These are phyloP conservation scores for Penicillium argentinense DNA, from an alignment of 495 filamentous ascomycete genomes.

Conservation along the genomic window DNA sequence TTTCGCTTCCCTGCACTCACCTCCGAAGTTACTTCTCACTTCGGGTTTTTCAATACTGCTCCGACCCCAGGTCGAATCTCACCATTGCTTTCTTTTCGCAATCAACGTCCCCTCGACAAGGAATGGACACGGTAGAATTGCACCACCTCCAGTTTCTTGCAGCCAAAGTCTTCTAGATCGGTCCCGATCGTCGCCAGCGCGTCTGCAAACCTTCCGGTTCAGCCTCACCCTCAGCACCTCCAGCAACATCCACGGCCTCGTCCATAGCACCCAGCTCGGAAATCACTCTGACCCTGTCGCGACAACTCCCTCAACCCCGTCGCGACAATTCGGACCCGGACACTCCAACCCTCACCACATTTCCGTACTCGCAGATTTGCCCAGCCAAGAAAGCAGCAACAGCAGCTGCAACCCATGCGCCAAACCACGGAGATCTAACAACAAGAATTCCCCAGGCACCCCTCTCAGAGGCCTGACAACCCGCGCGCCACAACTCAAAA, in stretches of 20 bases:
- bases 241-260: too few relatives aligned
- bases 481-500: too few relatives aligned
- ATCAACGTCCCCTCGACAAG: background rate
- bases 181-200: too few relatives aligned
- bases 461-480: too few relatives aligned
- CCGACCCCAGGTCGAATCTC: background rate
- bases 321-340: background rate
- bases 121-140: slow-evolving; percentile 1
- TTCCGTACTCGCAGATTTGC: too few relatives aligned
- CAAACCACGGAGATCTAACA: background rate
- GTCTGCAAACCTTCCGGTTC: too few relatives aligned
- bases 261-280: too few relatives aligned
- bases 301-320: background rate
- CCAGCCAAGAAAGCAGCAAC: background rate
- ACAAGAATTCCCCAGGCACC: background rate
- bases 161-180: slow-evolving; percentile 1
- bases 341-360: background rate
- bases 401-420: background rate
- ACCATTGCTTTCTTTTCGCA: background rate
- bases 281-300: background rate
- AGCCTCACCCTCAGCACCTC: too few relatives aligned
- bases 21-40: background rate
- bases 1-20: background rate
- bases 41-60: background rate
- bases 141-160: background rate